Base-by-base conservation (phyloP, 75 land plant genomes). In the Larix kaempferi region DNA sequence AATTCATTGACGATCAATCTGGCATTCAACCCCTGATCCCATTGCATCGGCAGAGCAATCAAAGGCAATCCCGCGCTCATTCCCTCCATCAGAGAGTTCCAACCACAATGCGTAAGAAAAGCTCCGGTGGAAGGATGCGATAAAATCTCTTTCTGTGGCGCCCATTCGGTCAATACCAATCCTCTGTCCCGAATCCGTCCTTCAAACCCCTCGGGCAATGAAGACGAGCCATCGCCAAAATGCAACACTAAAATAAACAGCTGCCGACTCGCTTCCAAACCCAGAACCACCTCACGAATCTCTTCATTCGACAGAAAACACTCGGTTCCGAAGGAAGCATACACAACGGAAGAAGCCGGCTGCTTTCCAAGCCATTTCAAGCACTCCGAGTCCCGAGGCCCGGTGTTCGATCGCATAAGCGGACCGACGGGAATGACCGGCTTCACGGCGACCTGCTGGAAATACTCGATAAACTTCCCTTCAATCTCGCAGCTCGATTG, bases 281-380 rank as follows among this genome's bases (percentile, higher is more conserved):
- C 86, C 39, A 41, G 35, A 5, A 61, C 78, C 58, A 85, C 35
- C 56, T 84, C 85, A 11, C 23, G 62, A 27, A 76, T 60, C 52
- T 84, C 77, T 57, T 63, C 58, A 12, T 59, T 25, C 26, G 84
- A 78, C 1, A 78, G 58, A 25, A 33, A 57, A 5, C 69, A 77
- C 5, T 76, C 27, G 77, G 80, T 85, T 15, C 86, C 86, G 39
- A 85, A 85, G 15, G 86, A 77, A 1, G 74, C 57, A 29, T 74
- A 85, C 5, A 78, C 23, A 5, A 85, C 77, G 6, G 86, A 81
- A 5, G 65, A 29, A 5, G 71, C 73, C 14, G 72, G 37, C 6
- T 62, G 85, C n/a, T 13, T 59, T 4, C 80, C 82, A 16, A 83
- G 60, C 85, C 85, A 83, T 44, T 64, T 54, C 15, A 83, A 29